Base-by-base conservation (phyloP, 257 asterid genomes). In the Salvia splendens region DNA sequence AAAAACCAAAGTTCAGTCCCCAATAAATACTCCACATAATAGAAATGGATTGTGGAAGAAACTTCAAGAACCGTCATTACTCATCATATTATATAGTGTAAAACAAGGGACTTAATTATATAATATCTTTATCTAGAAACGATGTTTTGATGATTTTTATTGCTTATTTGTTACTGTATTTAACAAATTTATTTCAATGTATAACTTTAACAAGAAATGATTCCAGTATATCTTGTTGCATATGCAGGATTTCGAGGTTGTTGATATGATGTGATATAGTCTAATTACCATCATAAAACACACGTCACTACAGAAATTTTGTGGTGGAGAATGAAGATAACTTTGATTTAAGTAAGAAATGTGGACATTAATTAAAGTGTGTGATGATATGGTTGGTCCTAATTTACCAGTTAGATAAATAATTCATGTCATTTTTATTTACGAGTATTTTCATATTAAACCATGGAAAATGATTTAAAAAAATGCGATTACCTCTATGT, bases 361-460 rank as follows among this genome's bases (percentile, higher is more conserved):
- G 56, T 3, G 4, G 15, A 67, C 8, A 41, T 15, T 9, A 14
- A 28, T 43, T 12, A 17, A 36, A 51, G 16, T 10, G 41, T 24
- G 45, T 65, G 74, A 74, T 62, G 66, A 45, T 6, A 14, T 53
- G 71, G 70, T 61, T 67, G 78, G 74, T 61, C 20, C n/a, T 65
- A 56, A 56, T 55, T 5, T 35, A 72, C 45, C 11, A 55, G 17
- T 58, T 47, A 33, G n/a, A 38, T 8, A 12, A 48, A 12, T n/a
- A 1, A 1, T 6, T 5, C 17, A 51, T 15, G 14, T 9, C 12
- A 6, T 0, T 48, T 30, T 24, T 41, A 30, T n/a, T 38, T 17
- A 51, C 4, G 38, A 17, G 20, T 17, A 17, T 17, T 17, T 33
- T 33, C 36, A 33, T 33, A 33, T 33, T 33, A 17, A 17, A 17